Conservation (phyloP, 148 eudicot species). For the Vaccinium vitisidaea region DNA sequence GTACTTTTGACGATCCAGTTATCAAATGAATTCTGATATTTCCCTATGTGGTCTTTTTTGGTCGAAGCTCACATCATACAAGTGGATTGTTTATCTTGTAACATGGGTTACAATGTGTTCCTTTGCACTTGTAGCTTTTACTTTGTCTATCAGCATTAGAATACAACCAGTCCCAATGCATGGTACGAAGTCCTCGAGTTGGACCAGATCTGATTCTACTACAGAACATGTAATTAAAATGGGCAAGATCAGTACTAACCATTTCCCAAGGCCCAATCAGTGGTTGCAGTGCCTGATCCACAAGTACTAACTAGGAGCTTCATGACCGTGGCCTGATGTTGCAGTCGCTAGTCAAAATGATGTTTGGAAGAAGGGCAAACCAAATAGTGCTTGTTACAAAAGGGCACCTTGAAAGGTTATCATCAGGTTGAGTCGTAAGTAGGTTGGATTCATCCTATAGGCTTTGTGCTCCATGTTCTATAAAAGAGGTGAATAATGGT, state of each 20-base stretch:
- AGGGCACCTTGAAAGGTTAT: not conserved
- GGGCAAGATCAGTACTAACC: not conserved
- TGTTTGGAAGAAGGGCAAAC: not conserved
- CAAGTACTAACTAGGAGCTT: not conserved
- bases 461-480: not conserved
- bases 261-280: not conserved
- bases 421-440: not conserved
- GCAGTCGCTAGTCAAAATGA: not conserved
- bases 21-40: not conserved
- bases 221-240: not conserved
- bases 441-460: slow-evolving; percentile 1
- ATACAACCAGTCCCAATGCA: not conserved
- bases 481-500: slow-evolving; percentile 8
- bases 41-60: not conserved
- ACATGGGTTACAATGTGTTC: not conserved
- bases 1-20: slow-evolving; percentile 1
- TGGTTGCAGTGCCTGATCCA: not conserved
- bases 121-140: not conserved
- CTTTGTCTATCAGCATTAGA: not conserved
- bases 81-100: not conserved
- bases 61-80: not conserved
- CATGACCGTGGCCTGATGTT: not conserved
- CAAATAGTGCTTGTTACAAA: not conserved
- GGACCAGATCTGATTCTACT: not conserved
- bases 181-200: not conserved